A percentile compares a stretch with the other conserved stretches of the same genome.
Evolutionary conservation across 2,329 filamentous ascomycete genomes (phyloP).

Genomic region (Corniculantispora saksenae): DNA sequence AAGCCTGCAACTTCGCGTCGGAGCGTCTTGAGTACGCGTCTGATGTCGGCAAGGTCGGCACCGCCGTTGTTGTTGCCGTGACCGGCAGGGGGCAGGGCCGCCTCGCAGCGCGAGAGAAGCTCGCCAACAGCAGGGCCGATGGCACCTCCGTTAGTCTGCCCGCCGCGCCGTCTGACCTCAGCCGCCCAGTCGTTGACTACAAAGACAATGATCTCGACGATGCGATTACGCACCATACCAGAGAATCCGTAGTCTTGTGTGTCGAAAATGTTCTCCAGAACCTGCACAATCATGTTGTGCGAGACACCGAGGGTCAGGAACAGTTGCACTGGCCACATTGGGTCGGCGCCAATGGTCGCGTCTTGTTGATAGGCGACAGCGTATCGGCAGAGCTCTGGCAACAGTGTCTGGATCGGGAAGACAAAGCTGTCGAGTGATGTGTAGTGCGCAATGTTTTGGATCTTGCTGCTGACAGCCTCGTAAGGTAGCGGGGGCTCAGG

Average conservation of each 20-base stretch:
- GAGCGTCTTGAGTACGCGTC: constrained; percentile 43
- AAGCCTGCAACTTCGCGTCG: constrained; percentile 47
- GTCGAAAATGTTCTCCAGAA: constrained; percentile 59
- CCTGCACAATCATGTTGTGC: constrained; percentile 56
- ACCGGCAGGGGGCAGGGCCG: constrained; percentile 41
- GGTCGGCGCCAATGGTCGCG: constrained; percentile 56
- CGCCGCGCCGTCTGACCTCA: constrained; percentile 50
- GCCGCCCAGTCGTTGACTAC: constrained; percentile 52
- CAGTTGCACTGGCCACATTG: constrained; percentile 58
- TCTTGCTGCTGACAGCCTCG: constrained; percentile 66
- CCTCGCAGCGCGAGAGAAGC: constrained; percentile 52
- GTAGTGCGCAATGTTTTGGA: constrained; percentile 65
- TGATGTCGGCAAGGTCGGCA: constrained; percentile 45
- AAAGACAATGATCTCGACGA: constrained; percentile 57
- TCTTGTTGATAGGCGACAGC: constrained; percentile 61
- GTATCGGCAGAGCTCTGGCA: constrained; percentile 65
- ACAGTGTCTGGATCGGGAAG: constrained; percentile 62
- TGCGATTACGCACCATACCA: constrained; percentile 47
- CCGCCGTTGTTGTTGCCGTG: constrained; percentile 47
- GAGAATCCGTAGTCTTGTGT: constrained; percentile 61
- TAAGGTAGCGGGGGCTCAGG: constrained; percentile 59
- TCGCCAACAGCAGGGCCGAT: constrained; percentile 50
- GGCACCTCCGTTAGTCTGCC: constrained; percentile 39
- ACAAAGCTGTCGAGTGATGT: constrained; percentile 66
- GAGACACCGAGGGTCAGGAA: constrained; percentile 59